A percentile compares a stretch with the other conserved stretches of the same genome.
These are phyloP conservation scores for Mrakia hoshinonis DNA, from an alignment of 768 basidiomycete genomes.

Conservation along the genomic window DNA sequence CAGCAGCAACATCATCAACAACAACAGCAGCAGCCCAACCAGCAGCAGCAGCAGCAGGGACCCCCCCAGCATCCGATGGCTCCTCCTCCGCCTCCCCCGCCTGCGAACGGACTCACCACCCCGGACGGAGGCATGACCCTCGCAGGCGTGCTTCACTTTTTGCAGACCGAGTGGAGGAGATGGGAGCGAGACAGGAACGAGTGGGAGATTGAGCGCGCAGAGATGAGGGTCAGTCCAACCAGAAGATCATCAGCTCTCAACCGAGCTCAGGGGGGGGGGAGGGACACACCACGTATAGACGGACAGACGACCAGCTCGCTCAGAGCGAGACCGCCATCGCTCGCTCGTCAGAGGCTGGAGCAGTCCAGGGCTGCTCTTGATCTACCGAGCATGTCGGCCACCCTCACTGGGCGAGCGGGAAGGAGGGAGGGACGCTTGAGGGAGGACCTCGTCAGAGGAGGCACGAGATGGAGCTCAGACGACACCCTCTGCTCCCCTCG, in stretches of 20 bases:
- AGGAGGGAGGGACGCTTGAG: background rate
- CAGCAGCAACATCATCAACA: background rate
- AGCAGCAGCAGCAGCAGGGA: constrained; percentile 19
- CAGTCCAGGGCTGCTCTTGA: no score
- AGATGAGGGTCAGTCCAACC: constrained; percentile 74
- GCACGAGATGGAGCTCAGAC: background rate
- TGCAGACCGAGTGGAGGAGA: constrained; percentile 91
- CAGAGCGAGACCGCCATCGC: no score
- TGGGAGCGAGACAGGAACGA: constrained; percentile 98
- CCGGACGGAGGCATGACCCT: constrained; percentile 51
- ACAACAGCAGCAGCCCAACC: constrained; percentile 6
- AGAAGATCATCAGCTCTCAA: no score
- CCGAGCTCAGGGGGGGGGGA: background rate
- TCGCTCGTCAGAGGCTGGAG: no score
- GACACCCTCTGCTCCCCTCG: background rate
- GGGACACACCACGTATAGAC: background rate
- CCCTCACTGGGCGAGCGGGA: background rate
- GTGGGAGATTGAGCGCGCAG: constrained; percentile 99
- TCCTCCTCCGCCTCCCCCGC: background rate
- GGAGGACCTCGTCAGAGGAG: background rate
- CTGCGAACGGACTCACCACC: constrained; percentile 8
- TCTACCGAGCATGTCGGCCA: no score
- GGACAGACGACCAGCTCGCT: background rate
- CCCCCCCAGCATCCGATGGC: constrained; percentile 11
- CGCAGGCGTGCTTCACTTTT: constrained; percentile 88